phyloP scores from a whole-genome alignment of 2,329 filamentous ascomycete genomes.

The Aureobasidium sp. region DNA sequence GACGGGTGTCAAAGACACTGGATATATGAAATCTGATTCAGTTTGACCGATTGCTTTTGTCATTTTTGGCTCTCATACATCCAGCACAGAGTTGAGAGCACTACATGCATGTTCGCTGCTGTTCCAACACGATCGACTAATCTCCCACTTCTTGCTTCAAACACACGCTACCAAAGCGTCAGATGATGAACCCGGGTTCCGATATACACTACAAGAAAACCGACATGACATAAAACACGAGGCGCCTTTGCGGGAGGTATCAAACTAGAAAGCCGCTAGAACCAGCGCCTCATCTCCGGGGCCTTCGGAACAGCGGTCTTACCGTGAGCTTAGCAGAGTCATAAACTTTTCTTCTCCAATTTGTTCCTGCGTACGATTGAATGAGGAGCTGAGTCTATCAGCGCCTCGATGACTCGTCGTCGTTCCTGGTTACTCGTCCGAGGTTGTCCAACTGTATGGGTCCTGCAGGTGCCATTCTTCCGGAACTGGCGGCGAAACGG shows the following conservation, averaged over 20 bases:
- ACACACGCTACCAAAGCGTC: slow-evolving; percentile 4
- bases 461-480: slow-evolving; percentile 2
- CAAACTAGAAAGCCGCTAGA: slow-evolving; percentile 12
- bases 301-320: slow-evolving; percentile 9
- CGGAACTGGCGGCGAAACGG: slow-evolving; percentile 6
- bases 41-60: neutral
- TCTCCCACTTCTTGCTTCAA: slow-evolving; percentile 5
- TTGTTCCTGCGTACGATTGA: neutral
- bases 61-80: neutral
- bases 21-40: neutral
- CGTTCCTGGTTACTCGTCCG: slow-evolving; percentile 1
- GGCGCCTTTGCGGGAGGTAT: slow-evolving; percentile 5
- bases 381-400: neutral
- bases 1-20: slow-evolving; percentile 5
- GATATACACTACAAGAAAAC: slow-evolving; percentile 1
- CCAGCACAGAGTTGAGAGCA: neutral
- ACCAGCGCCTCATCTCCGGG: slow-evolving; percentile 10
- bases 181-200: slow-evolving; percentile 2
- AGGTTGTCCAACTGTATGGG: neutral
- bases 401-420: neutral
- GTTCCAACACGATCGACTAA: neutral
- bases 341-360: slow-evolving; percentile 2
- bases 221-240: slow-evolving; percentile 10
- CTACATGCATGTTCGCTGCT: neutral
- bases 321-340: neutral